Evolutionary conservation across 108 stramenopile species (phyloP).

Genomic region (Cylindrotheca fusiformis): DNA sequence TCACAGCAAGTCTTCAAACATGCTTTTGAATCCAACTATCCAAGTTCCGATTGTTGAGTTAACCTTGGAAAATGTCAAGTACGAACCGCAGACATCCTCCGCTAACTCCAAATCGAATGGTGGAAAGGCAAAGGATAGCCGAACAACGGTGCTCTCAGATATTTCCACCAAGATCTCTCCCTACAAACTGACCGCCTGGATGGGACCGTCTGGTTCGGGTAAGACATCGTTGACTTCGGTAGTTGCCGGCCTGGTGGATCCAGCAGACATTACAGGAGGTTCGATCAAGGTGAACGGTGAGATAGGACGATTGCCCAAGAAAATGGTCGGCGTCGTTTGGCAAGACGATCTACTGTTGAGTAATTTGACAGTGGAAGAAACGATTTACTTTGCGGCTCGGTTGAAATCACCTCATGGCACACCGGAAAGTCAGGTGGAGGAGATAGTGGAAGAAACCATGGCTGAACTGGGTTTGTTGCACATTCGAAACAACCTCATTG

Average conservation of each 20-base stretch:
- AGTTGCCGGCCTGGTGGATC: conserved; percentile 46
- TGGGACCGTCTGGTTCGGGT: conserved; percentile 75
- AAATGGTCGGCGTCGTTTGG: conserved; percentile 81
- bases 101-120: conserved; percentile 8
- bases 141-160: conserved; percentile 45
- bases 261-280: conserved; percentile 37
- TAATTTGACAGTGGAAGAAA: conserved; percentile 84
- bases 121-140: conserved; percentile 4
- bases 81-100: conserved; percentile 48
- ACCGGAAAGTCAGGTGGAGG: conserved; percentile 32
- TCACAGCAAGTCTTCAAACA: neutral
- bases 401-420: conserved; percentile 55
- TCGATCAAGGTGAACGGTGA: conserved; percentile 63
- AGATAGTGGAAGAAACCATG: conserved; percentile 64
- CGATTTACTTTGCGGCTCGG: conserved; percentile 73
- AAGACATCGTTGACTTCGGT: conserved; percentile 69
- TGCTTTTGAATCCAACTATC: conserved; percentile 6
- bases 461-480: conserved; percentile 50
- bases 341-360: conserved; percentile 83
- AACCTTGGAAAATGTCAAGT: conserved; percentile 57
- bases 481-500: conserved; percentile 62
- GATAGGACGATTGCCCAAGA: conserved; percentile 50
- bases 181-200: conserved; percentile 68
- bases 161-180: conserved; percentile 61
- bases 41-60: conserved; percentile 54